Percentiles rank a stretch among this genome's conserved stretches.
phyloP scores from a whole-genome alignment of 495 filamentous ascomycete genomes.

The Peziza echinospora region DNA sequence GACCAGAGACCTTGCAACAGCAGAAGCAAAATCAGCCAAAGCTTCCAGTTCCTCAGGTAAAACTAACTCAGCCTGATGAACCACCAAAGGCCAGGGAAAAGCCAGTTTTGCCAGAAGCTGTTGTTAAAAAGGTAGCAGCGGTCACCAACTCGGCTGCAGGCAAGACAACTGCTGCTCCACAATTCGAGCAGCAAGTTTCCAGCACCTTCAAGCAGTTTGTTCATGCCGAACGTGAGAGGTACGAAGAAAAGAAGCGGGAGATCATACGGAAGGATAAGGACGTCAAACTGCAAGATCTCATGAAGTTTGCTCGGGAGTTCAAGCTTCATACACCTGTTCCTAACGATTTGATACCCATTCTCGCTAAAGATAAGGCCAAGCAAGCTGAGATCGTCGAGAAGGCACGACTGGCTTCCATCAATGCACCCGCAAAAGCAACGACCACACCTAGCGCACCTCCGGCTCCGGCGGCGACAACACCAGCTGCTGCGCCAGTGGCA shows the following conservation, averaged over 20 bases:
- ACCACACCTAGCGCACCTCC: background rate
- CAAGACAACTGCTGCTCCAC: conserved; percentile 1
- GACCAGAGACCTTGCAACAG: conserved; percentile 26
- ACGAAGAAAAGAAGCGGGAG: conserved; percentile 49
- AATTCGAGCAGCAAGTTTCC: conserved; percentile 10
- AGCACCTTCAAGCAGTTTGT: conserved; percentile 19
- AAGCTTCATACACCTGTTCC: conserved; percentile 83
- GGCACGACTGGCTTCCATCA: conserved; percentile 21
- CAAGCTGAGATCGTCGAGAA: conserved; percentile 83
- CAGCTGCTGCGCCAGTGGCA: background rate
- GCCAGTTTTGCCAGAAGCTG: conserved; percentile 10
- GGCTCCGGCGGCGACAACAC: background rate
- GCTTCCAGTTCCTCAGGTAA: conserved; percentile 1
- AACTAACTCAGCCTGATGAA: conserved; percentile 1
- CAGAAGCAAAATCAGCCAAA: conserved; percentile 16
- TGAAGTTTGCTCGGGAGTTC: conserved; percentile 85
- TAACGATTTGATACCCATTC: conserved; percentile 74
- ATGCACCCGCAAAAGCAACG: background rate
- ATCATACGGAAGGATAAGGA: conserved; percentile 51
- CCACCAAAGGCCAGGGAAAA: conserved; percentile 17
- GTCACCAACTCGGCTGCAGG: conserved; percentile 1
- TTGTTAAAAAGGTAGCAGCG: conserved; percentile 10
- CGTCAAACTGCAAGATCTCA: conserved; percentile 76
- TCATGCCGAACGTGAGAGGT: conserved; percentile 47
- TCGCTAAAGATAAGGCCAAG: conserved; percentile 83